A percentile compares a stretch with the other conserved stretches of the same genome.
These are phyloP conservation scores for Papilionanthe hybrid DNA, from an alignment of 116 monocot species.

Conservation along the genomic window DNA sequence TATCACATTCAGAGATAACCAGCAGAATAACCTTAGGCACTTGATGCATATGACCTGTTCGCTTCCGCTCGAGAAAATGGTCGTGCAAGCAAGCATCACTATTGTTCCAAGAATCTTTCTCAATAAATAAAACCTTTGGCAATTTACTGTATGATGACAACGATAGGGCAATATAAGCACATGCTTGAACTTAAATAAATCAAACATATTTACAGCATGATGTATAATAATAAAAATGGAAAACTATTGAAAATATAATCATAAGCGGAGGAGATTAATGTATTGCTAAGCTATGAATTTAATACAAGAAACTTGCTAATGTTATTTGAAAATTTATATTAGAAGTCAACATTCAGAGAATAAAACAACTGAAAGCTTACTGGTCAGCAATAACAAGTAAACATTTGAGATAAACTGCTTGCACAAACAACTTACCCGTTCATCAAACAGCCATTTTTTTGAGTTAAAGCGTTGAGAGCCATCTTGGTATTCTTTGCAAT, in stretches of 20 bases:
- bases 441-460: constrained; percentile 43
- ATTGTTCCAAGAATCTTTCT: constrained; percentile 63
- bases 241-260: background rate
- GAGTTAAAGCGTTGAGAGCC: constrained; percentile 24
- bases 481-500: constrained; percentile 28
- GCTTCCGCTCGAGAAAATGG: constrained; percentile 34
- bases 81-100: constrained; percentile 18
- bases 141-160: background rate
- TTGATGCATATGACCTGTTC: constrained; percentile 14
- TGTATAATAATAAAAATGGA: too few relatives aligned
- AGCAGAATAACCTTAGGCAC: constrained; percentile 62
- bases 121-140: constrained; percentile 52
- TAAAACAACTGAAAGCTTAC: background rate
- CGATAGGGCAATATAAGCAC: background rate
- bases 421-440: constrained; percentile 32
- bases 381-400: too few relatives aligned
- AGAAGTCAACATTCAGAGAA: background rate
- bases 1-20: constrained; percentile 55
- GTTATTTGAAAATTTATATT: background rate
- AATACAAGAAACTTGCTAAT: too few relatives aligned
- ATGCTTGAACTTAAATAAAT: background rate
- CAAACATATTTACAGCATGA: background rate
- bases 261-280: too few relatives aligned
- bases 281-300: too few relatives aligned
- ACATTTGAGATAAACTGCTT: background rate